Base-by-base conservation (phyloP, 768 basidiomycete genomes). In the Pseudohyphozyma bogoriensis region DNA sequence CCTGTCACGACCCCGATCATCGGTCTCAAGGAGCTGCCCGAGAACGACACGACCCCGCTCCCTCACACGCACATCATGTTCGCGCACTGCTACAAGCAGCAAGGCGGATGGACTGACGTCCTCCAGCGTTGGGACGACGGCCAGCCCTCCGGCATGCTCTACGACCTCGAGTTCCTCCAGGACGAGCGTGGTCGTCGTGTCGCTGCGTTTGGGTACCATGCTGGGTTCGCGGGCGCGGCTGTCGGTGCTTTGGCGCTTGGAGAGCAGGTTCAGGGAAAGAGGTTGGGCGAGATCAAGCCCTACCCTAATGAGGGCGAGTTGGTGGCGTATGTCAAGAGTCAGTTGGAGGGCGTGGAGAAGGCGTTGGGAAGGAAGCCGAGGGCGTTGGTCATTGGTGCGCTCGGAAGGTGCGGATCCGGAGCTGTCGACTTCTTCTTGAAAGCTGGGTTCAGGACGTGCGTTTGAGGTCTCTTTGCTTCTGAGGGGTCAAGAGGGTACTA, bases 1-100 rank as follows among this genome's bases (percentile, higher is more conserved):
- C 89, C 90, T 0, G 74, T 73, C 28, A 74, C 81, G 45, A 75
- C 83, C 36, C 85, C 86, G 45, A 92, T 99, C 74, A 84, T 96
- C 69, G 95, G 95, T 8, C 80, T 99, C 73, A 99, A 99, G 78
- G 95, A 97, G 72, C 82, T 97, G n/a, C 83, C 86, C 28, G 82
- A 77, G 56, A 92, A 89, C 44, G 79, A 81, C 49, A 83, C 83
- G 36, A 71, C 74, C 53, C 86, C 93, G 26, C 77, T 99, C 22
- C 83, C 82, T 11, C 95, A 99, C 75, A 89, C 87, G 3, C 95
- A 99, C 75, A 90, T 99, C 71, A 90, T 95, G 70, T 99, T 97
- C 69, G 92, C 91, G 5, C 95, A 97, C 73, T 95, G 92, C 75
- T 97, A 88, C 81, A 99, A 99, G 76, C 77, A 82, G 45, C 95